Base-by-base conservation (phyloP, 768 basidiomycete genomes). In the Calocybe indica region DNA sequence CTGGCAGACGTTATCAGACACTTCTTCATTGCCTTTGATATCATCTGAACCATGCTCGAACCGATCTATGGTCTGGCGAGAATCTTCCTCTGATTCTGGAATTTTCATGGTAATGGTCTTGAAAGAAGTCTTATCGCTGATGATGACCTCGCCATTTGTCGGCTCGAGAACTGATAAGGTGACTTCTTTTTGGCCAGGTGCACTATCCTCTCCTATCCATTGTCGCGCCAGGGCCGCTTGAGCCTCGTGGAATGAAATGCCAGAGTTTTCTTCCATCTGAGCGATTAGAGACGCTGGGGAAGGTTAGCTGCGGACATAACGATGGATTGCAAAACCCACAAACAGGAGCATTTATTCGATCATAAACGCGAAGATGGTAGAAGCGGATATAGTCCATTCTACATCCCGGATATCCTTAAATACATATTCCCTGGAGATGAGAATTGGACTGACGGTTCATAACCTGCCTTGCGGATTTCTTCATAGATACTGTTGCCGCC, bases 291-390 rank as follows among this genome's bases (percentile, higher is more conserved):
- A 60, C 15, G 46, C 62, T 57, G 9, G 31, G 2, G 22, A 31
- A 6, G 22, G 6, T 11, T 32, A 32, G 11, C 1, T 32, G 7
- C 13, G 42, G 7, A 10, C 6, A 32, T 9, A 9, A 37, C 1
- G 11, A 38, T 29, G 1, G 40, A 30, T 28, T 32, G 0, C 13
- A 11, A 5, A 5, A 61, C 77, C 58, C 51, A 83, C 83, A 65
- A 52, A 69, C 62, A 1, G 89, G 86, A 0, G 85, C 83, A 58
- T 92, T 92, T 58, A 94, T 89, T 15, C 93, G 75, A 59, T 97
- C 94, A 61, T 95, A 99, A 1, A 85, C 72, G 30, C 95, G 79
- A 15, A 99, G 74, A 66, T 98, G 92, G 69, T 88, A 97, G 75
- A 96, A 92, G 8, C 84, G 78, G 55, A 96, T 88, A 61, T 86